Percentiles rank a stretch among this genome's conserved stretches.
phyloP scores from a whole-genome alignment of 2,329 filamentous ascomycete genomes.

The Xylogone sp. region DNA sequence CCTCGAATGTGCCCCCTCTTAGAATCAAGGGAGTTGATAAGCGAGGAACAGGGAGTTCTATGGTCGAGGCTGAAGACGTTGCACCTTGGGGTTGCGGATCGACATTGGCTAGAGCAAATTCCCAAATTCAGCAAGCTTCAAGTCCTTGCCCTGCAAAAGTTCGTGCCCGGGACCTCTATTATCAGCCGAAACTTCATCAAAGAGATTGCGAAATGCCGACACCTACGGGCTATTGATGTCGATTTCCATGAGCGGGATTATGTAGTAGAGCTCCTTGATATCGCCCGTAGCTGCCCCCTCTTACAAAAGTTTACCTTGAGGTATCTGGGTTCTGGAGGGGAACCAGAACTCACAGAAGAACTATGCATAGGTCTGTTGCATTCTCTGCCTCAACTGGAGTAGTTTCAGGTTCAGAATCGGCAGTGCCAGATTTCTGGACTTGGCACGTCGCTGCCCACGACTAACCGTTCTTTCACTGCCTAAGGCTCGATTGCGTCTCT shows the following conservation, averaged over 20 bases:
- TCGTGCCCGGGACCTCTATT: not conserved
- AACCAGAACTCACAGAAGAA: not conserved
- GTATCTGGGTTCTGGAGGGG: not conserved
- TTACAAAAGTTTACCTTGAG: slow-evolving; percentile 3
- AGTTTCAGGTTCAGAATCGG: slow-evolving; percentile 1
- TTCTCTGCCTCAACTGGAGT: slow-evolving; percentile 1
- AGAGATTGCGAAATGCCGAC: slow-evolving; percentile 7
- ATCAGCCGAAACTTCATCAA: slow-evolving; percentile 3
- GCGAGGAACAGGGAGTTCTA: not conserved
- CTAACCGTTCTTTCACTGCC: no score
- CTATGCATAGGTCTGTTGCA: slow-evolving; percentile 4
- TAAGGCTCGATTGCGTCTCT: no score
- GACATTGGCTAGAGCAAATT: slow-evolving; percentile 2
- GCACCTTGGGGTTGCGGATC: slow-evolving; percentile 2
- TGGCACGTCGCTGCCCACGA: no score
- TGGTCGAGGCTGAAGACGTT: slow-evolving; percentile 4
- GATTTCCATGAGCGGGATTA: not conserved
- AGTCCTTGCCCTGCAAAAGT: slow-evolving; percentile 4
- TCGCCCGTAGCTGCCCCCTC: slow-evolving; percentile 5
- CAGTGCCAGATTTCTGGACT: slow-evolving; percentile 2
- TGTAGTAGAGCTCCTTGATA: slow-evolving; percentile 6
- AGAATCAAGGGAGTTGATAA: not conserved
- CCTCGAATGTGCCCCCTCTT: not conserved
- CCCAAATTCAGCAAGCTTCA: slow-evolving; percentile 5
- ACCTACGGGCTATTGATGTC: slow-evolving; percentile 5